Evolutionary conservation across 2,329 filamentous ascomycete species (phyloP).

Genomic region (Botrytis hyacinthi): DNA sequence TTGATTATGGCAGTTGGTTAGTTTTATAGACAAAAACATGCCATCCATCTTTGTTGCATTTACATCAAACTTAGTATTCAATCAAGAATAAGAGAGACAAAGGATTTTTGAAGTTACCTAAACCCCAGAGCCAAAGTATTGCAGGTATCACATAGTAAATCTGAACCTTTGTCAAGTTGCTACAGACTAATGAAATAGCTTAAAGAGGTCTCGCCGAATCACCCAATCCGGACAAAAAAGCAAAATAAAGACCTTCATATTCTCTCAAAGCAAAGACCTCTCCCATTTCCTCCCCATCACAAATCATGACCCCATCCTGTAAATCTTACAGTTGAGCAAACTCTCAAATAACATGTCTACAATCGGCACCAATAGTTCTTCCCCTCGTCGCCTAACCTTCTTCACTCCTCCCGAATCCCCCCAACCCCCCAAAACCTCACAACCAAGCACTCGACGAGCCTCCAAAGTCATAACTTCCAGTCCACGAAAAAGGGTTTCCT

Average conservation of each 20-base stretch:
- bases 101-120: background rate
- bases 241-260: background rate
- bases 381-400: too few relatives aligned
- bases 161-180: background rate
- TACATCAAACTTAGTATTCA: background rate
- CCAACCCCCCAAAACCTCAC: background rate
- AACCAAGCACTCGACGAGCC: too few relatives aligned
- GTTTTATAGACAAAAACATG: background rate
- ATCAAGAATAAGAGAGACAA: background rate
- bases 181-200: background rate
- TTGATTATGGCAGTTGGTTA: background rate
- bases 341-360: slow-evolving; percentile 4
- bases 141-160: background rate
- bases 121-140: background rate
- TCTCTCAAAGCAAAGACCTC: background rate
- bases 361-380: background rate
- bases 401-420: background rate
- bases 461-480: background rate
- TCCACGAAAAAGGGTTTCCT: background rate
- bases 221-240: background rate
- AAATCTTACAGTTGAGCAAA: background rate
- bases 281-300: background rate
- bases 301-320: background rate
- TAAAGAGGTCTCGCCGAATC: background rate
- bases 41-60: background rate